These are phyloP conservation scores for Pterocarpus santalinus DNA, from an alignment of 306 rosid genomes.

Conservation along the genomic window DNA sequence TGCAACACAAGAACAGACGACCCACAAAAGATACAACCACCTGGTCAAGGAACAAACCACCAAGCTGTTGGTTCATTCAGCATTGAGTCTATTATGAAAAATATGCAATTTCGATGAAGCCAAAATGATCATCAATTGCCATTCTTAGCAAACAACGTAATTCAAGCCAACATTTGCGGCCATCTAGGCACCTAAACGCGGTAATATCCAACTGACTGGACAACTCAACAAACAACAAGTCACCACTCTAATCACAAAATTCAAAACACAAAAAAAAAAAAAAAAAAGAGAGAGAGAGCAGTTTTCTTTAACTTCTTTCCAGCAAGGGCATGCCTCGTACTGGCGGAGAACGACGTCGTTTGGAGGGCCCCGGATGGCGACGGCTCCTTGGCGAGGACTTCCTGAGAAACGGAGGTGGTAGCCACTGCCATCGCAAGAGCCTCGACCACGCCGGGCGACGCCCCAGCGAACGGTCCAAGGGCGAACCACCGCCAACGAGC, in stretches of 20 bases:
- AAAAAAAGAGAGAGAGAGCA: neutral
- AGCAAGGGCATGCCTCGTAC: constrained; percentile 95
- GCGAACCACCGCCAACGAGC: constrained; percentile 55
- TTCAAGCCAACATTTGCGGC: neutral
- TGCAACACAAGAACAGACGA: no score
- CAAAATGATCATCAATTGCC: no score
- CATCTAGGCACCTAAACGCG: neutral
- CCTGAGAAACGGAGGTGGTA: constrained; percentile 54
- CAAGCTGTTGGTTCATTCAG: no score
- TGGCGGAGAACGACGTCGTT: constrained; percentile 85
- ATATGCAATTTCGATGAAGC: neutral
- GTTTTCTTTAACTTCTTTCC: constrained; percentile 88
- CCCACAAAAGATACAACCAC: no score
- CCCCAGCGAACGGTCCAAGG: constrained; percentile 43
- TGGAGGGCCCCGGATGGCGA: constrained; percentile 63
- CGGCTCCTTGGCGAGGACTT: constrained; percentile 82
- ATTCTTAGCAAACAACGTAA: no score
- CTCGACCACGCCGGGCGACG: constrained; percentile 67
- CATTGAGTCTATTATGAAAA: neutral
- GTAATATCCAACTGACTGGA: neutral
- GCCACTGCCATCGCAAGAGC: constrained; percentile 56
- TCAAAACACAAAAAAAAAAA: neutral
- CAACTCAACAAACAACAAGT: neutral
- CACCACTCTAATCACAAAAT: neutral
- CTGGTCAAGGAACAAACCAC: no score